Evolutionary conservation across 2,329 filamentous ascomycete species (phyloP).

Genomic region (Colletotrichum zoysiae): DNA sequence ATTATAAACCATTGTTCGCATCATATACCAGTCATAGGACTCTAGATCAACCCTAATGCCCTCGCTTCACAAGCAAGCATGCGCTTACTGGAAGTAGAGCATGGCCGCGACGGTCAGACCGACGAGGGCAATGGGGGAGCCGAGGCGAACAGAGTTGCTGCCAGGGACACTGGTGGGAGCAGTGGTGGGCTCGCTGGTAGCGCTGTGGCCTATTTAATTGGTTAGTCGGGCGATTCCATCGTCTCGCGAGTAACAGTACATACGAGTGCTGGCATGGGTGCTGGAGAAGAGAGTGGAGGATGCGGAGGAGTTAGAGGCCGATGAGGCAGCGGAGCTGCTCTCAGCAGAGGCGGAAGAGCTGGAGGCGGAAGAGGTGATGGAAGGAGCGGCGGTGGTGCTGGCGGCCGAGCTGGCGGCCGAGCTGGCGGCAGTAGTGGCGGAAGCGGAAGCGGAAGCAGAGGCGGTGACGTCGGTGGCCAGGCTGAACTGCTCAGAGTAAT

Average conservation of each 20-base stretch:
- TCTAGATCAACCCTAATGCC: slow-evolving; percentile 1
- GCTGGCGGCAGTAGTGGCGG: slow-evolving; percentile 32
- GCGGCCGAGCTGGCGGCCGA: slow-evolving; percentile 26
- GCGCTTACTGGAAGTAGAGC: slow-evolving; percentile 57
- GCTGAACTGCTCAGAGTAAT: slow-evolving; percentile 60
- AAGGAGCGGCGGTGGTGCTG: slow-evolving; percentile 33
- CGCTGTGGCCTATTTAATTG: slow-evolving; percentile 41
- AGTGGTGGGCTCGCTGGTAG: slow-evolving; percentile 51
- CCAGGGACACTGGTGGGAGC: slow-evolving; percentile 49
- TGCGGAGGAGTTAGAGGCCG: slow-evolving; percentile 40
- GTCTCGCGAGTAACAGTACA: not conserved
- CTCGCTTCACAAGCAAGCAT: not conserved
- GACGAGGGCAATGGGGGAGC: slow-evolving; percentile 57
- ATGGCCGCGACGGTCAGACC: slow-evolving; percentile 55
- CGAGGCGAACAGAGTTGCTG: slow-evolving; percentile 46
- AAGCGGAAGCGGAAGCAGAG: slow-evolving; percentile 35
- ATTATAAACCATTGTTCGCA: slow-evolving; percentile 38
- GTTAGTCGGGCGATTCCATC: slow-evolving; percentile 30
- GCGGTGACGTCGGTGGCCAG: slow-evolving; percentile 46
- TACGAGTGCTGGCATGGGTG: slow-evolving; percentile 39
- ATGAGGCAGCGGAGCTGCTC: slow-evolving; percentile 33
- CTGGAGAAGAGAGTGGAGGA: slow-evolving; percentile 39
- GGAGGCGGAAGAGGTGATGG: slow-evolving; percentile 35
- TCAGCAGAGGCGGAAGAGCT: slow-evolving; percentile 32
- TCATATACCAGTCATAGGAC: slow-evolving; percentile 33